Evolutionary conservation across 75 land plant genomes (phyloP), one percentile per base, ranked within the genome.

Genomic region (Pseudotsuga menziesii): DNA sequence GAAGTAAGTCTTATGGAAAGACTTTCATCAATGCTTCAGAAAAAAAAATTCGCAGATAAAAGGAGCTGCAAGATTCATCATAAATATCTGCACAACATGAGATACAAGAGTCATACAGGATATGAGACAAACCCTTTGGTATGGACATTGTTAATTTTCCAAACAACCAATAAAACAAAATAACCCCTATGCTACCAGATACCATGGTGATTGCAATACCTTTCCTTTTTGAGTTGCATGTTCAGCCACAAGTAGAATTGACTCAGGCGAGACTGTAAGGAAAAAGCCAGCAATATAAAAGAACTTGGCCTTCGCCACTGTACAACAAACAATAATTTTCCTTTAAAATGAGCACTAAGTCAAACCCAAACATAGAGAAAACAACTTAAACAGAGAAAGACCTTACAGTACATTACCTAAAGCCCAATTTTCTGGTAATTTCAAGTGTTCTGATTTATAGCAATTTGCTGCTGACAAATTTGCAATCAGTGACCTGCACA

Each of bases 391-490:
- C 16, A 78, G 1, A 57, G 25, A 5, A 60, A 62, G 55, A 41
- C 22, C 29, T 26, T n/a, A n/a, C 3, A 71, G 20, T 36, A 19
- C 14, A 75, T 2, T 82, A 96, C 98, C 98, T 67, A 90, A 66
- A 73, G 87, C 91, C 99, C 99, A 96, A 66, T 90, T 94, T 78
- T 94, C 99, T 22, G 92, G 94, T 72, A 72, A 78, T 77, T 88
- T 90, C 85, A 96, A 80, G 79, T 96, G 99, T 2, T 94, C 94
- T 69, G 83, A 52, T 70, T 92, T 92, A 83, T 96, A 96, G 87
- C 94, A 90, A 76, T 96, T 94, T 77, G 99, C 99, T 8, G 99
- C 99, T 52, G 99, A 96, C 76, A 96, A 83, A 61, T 96, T 96
- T 41, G 99, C 99, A 71, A 96, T 69, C 63, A 96, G 85, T 13